Conservation (phyloP, 108 stramenopile species). For the Fistulifera pelliculosa region DNA sequence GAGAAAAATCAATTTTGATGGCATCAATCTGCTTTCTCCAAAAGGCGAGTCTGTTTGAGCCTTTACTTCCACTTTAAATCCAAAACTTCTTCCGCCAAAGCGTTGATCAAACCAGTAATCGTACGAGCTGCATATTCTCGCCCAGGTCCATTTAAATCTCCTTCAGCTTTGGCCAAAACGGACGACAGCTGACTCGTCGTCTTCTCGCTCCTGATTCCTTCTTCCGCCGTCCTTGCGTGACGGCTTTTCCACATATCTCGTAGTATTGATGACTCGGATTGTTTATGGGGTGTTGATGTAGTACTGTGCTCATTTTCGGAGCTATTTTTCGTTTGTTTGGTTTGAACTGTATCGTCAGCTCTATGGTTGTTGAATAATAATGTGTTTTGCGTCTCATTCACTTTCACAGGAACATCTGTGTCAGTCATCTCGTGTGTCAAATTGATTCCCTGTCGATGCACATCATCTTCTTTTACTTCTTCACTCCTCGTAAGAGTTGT, state of each 20-base stretch:
- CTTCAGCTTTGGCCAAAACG: slow-evolving; percentile 10
- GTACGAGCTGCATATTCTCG: slow-evolving; percentile 52
- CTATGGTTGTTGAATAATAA: no score
- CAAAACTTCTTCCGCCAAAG: slow-evolving; percentile 63
- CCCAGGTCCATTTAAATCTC: slow-evolving; percentile 8
- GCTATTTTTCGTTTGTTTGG: no score
- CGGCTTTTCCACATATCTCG: slow-evolving; percentile 44
- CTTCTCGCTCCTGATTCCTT: slow-evolving; percentile 50
- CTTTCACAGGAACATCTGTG: no score
- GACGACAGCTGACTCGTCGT: slow-evolving; percentile 12
- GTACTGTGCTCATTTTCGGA: no score
- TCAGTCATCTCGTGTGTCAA: no score
- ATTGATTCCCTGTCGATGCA: no score
- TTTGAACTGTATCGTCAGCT: no score
- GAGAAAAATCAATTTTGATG: slow-evolving; percentile 65
- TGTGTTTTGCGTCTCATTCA: no score
- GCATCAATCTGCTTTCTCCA: slow-evolving; percentile 68
- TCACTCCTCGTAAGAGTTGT: no score
- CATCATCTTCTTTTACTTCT: no score
- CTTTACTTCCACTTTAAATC: slow-evolving; percentile 58
- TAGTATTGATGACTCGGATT: slow-evolving; percentile 24
- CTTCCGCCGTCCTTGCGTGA: slow-evolving; percentile 47
- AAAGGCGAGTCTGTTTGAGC: slow-evolving; percentile 40
- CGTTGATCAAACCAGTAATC: slow-evolving; percentile 69
- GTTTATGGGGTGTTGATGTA: not conserved